Base-by-base conservation (phyloP, 2,329 filamentous ascomycete species). In the Aureobasidium leucospermi region DNA sequence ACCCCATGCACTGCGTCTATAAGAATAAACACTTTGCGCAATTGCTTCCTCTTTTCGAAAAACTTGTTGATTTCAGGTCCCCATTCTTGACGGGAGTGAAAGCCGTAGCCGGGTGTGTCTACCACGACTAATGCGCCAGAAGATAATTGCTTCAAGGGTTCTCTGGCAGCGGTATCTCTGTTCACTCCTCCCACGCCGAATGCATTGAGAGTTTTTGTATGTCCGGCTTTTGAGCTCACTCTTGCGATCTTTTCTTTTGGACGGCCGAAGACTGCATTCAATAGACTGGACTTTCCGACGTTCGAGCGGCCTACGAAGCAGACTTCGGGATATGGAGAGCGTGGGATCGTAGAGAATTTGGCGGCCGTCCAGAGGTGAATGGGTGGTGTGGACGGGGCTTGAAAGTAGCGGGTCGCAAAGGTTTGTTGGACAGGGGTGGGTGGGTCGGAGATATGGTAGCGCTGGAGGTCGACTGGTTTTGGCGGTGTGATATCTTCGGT, bases 31-130 rank as follows among this genome's bases (percentile, higher is more conserved):
- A 81, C 82, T 57, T 84, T 74, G 9, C 82, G 76, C 45, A 87
- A 81, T 74, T 89, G 83, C 66, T 80, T 84, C 62, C 86, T 77
- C 45, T 77, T 75, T 63, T 78, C 75, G 34, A 90, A 70, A 71
- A 87, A 89, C 69, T 87, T 88, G 75, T 88, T 76, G 61, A 88
- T 86, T 70, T 88, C 83, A 28, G 71, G 68, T 0, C 86, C 86
- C 85, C 86, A 89, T 65, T 83, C 81, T 8, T 76, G 70, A 36
- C 79, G 73, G 66, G 82, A 84, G 1, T 80, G 85, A 60, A 82
- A 79, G 4, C 86, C 86, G 67, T 89, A 89, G 0, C 86, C 86
- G 1, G 86, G 87, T 81, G 87, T 87, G 69, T 90, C 86, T 19
- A 89, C 75, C 36, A 90, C 76, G 0, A 85, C 79, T 31, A 87